Percentiles rank a stretch among this genome's conserved stretches.
Conservation (phyloP, 495 filamentous ascomycete species). For the Trichoderma parareesei region DNA sequence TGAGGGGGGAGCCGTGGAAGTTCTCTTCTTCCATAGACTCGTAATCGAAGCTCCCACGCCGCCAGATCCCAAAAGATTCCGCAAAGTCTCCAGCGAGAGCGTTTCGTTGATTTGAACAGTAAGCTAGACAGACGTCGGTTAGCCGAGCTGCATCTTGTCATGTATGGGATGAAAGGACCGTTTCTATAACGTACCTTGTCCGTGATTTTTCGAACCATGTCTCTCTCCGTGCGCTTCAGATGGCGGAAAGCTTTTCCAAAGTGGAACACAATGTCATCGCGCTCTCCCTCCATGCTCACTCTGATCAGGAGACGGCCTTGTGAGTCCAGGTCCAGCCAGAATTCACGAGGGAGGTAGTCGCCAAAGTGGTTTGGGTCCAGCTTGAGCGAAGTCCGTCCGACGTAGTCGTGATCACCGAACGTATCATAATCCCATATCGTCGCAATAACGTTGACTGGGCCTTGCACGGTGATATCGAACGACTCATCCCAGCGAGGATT, state of each 20-base stretch:
- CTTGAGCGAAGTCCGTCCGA: conserved; percentile 89
- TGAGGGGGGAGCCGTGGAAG: conserved; percentile 39
- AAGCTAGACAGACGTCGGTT: conserved; percentile 45
- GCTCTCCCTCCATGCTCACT: conserved; percentile 96
- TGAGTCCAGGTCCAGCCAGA: conserved; percentile 95
- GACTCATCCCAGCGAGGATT: conserved; percentile 98
- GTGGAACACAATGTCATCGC: conserved; percentile 97
- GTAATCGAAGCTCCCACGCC: conserved; percentile 74
- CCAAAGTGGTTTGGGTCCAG: conserved; percentile 91
- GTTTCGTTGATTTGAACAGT: conserved; percentile 88
- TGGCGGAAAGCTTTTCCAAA: conserved; percentile 96
- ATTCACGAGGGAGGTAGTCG: conserved; percentile 89
- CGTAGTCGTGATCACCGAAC: conserved; percentile 94
- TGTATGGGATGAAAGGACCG: neutral
- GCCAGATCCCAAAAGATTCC: conserved; percentile 54
- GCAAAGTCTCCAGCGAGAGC: conserved; percentile 73
- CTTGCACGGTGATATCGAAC: conserved; percentile 88
- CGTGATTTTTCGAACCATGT: conserved; percentile 97
- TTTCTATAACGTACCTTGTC: conserved; percentile 64
- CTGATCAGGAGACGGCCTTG: conserved; percentile 83
- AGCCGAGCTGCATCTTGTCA: neutral
- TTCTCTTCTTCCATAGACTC: conserved; percentile 61
- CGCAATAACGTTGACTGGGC: conserved; percentile 86
- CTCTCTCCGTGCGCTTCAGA: conserved; percentile 87
- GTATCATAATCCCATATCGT: conserved; percentile 99